phyloP scores from a whole-genome alignment of 2,329 filamentous ascomycete genomes.

The Botrytis deweyae region DNA sequence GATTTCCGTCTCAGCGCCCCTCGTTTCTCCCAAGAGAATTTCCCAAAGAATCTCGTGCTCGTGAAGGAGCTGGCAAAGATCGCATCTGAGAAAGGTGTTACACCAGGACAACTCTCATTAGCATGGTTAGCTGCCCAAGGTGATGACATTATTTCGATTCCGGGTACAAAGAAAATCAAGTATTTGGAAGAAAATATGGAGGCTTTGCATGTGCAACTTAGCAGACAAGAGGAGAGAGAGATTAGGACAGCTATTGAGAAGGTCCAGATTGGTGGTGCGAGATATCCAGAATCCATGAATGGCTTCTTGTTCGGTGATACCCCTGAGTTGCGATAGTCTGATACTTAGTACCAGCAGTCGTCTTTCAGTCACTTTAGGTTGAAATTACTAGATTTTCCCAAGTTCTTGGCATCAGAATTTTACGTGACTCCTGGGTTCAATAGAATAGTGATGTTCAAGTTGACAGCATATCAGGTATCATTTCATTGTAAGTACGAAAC shows the following conservation, averaged over 20 bases:
- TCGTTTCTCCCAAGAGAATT: constrained; percentile 51
- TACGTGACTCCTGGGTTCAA: not conserved
- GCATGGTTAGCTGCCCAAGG: constrained; percentile 54
- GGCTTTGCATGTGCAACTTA: constrained; percentile 28
- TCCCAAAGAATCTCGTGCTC: constrained; percentile 50
- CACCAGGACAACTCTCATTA: constrained; percentile 51
- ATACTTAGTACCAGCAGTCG: not conserved
- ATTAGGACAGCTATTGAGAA: constrained; percentile 43
- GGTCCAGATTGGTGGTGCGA: constrained; percentile 51
- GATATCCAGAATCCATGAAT: constrained; percentile 44
- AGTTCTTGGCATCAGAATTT: not conserved
- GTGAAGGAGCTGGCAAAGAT: constrained; percentile 47
- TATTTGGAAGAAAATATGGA: constrained; percentile 42
- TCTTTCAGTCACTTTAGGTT: not conserved
- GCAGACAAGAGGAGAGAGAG: constrained; percentile 26
- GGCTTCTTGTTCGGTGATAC: constrained; percentile 28
- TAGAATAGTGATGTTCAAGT: not conserved
- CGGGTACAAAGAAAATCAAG: constrained; percentile 50
- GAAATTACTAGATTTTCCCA: not conserved
- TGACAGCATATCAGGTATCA: not conserved
- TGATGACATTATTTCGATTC: constrained; percentile 53
- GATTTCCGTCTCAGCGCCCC: constrained; percentile 50
- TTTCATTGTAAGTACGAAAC: not conserved
- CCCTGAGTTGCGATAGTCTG: constrained; percentile 24
- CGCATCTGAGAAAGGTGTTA: constrained; percentile 51